Percentiles rank a stretch among this genome's conserved stretches.
These are phyloP conservation scores for Jimgerdemannia lactiflua DNA, from an alignment of 192 early-diverging fungal species.

Conservation along the genomic window DNA sequence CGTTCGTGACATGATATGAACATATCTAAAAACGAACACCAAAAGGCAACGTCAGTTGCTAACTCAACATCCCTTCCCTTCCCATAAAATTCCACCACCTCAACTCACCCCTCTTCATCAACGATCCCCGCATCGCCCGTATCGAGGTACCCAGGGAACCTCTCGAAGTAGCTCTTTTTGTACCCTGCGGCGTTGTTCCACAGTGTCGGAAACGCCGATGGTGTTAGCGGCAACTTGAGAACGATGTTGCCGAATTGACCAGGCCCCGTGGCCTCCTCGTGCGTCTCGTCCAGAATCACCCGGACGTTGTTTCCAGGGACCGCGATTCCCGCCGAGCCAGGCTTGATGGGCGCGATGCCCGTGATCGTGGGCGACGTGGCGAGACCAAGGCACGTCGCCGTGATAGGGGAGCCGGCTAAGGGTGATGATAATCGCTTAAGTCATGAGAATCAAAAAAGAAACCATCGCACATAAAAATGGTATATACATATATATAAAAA, in stretches of 20 bases:
- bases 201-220: constrained; percentile 70
- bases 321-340: constrained; percentile 77
- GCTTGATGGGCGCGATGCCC: constrained; percentile 31
- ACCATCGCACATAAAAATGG: no score
- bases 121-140: constrained; percentile 82
- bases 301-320: constrained; percentile 75
- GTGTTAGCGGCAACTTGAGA: constrained; percentile 76
- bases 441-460: neutral
- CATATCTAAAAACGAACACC: constrained; percentile 33
- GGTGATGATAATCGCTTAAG: neutral
- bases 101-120: constrained; percentile 58
- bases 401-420: constrained; percentile 71
- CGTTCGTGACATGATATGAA: constrained; percentile 67
- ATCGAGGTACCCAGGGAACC: constrained; percentile 80
- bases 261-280: constrained; percentile 38
- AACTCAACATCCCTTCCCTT: neutral
- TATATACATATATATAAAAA: neutral
- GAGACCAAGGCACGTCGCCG: constrained; percentile 63
- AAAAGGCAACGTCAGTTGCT: neutral
- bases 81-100: constrained; percentile 20
- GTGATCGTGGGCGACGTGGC: neutral
- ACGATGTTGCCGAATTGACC: constrained; percentile 76
- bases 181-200: constrained; percentile 80
- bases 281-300: constrained; percentile 45
- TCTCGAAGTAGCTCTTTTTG: constrained; percentile 64